Percentiles rank a stretch among this genome's conserved stretches.
These are phyloP conservation scores for Bolboschoenus planiculmis DNA, from an alignment of 176 grass and related monocot species.

Conservation along the genomic window DNA sequence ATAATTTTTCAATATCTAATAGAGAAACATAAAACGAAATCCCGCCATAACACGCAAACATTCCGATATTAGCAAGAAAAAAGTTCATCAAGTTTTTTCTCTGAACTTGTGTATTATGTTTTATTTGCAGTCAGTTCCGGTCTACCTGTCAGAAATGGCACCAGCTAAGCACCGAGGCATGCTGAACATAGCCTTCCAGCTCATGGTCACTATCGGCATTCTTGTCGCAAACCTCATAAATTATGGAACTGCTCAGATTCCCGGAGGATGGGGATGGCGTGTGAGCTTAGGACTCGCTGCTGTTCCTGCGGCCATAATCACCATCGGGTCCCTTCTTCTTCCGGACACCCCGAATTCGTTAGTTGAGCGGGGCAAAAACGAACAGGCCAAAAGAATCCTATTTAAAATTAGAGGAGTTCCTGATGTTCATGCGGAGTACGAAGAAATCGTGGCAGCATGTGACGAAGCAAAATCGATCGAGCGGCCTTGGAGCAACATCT, in stretches of 20 bases:
- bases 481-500: slow-evolving; percentile 15
- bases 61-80: not conserved
- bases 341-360: slow-evolving; percentile 17
- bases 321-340: slow-evolving; percentile 6
- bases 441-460: slow-evolving; percentile 11
- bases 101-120: not conserved
- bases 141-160: slow-evolving; percentile 20
- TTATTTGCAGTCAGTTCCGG: slow-evolving; percentile 14
- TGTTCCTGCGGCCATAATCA: slow-evolving; percentile 1
- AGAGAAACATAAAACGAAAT: not conserved
- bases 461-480: slow-evolving; percentile 1
- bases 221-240: slow-evolving; percentile 14
- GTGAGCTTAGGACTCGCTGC: slow-evolving; percentile 17
- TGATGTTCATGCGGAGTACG: slow-evolving; percentile 3
- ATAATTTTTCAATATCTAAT: not conserved
- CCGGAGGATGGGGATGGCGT: slow-evolving; percentile 15
- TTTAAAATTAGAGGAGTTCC: slow-evolving; percentile 12
- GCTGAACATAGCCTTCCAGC: slow-evolving; percentile 20
- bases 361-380: not conserved
- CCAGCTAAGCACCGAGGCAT: slow-evolving; percentile 10
- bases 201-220: slow-evolving; percentile 17
- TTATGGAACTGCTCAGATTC: slow-evolving; percentile 10
- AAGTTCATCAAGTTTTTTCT: not conserved
- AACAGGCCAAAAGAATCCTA: slow-evolving; percentile 10
- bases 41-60: not conserved